Evolutionary conservation across 2,329 filamentous ascomycete species (phyloP).

Genomic region (Beauveria rudraprayagi): DNA sequence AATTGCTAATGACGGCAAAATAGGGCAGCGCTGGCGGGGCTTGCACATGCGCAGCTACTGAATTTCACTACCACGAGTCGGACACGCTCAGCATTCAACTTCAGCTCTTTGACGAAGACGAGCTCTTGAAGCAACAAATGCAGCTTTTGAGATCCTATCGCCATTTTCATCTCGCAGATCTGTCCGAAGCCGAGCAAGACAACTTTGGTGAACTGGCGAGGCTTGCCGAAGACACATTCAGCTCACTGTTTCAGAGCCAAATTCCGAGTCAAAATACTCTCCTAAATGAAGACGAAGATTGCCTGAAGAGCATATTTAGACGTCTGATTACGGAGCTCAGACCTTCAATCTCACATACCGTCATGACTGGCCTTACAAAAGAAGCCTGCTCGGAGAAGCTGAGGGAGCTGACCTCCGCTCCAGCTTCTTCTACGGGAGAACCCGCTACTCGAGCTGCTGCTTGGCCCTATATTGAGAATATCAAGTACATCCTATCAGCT

Average conservation of each 20-base stretch:
- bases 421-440: slow-evolving; percentile 19
- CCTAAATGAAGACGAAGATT: slow-evolving; percentile 1
- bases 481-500: slow-evolving; percentile 24
- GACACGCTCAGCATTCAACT: slow-evolving; percentile 27
- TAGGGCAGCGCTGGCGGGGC: slow-evolving; percentile 37
- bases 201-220: slow-evolving; percentile 14
- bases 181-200: neutral
- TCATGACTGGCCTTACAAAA: slow-evolving; percentile 13
- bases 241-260: slow-evolving; percentile 26
- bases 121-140: slow-evolving; percentile 26
- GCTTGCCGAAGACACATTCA: slow-evolving; percentile 30
- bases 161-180: slow-evolving; percentile 16
- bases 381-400: slow-evolving; percentile 28
- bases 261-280: slow-evolving; percentile 18
- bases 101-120: slow-evolving; percentile 23
- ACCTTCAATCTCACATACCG: slow-evolving; percentile 11
- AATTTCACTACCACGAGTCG: slow-evolving; percentile 32
- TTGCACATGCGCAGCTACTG: slow-evolving; percentile 40
- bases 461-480: slow-evolving; percentile 39
- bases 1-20: neutral
- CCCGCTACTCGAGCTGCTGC: slow-evolving; percentile 13
- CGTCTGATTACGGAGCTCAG: neutral
- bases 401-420: slow-evolving; percentile 25
- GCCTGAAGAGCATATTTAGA: slow-evolving; percentile 6
- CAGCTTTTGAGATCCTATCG: slow-evolving; percentile 30